phyloP scores from a whole-genome alignment of 2,329 filamentous ascomycete genomes.

The Xylaria digitata region DNA sequence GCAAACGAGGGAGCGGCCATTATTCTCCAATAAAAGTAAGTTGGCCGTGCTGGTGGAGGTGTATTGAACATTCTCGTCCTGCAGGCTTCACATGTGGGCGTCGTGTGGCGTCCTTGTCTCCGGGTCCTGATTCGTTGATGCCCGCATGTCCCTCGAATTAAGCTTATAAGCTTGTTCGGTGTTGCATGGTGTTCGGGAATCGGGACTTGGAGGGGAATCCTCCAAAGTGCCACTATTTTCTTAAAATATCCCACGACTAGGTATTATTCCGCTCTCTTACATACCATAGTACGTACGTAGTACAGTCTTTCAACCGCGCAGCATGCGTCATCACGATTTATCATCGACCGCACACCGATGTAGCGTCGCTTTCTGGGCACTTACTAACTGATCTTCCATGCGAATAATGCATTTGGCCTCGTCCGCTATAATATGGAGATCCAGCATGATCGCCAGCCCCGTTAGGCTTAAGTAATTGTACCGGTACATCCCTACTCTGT shows the following conservation, averaged over 20 bases:
- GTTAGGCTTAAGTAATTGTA: constrained; percentile 8
- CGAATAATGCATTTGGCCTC: constrained; percentile 28
- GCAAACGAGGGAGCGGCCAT: constrained; percentile 10
- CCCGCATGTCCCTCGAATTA: constrained; percentile 39
- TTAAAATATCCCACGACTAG: constrained; percentile 35
- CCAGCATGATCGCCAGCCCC: constrained; percentile 25
- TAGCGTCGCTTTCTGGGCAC: constrained; percentile 20
- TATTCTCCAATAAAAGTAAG: constrained; percentile 18
- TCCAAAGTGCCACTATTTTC: constrained; percentile 33
- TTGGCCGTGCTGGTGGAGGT: constrained; percentile 20
- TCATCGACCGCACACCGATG: constrained; percentile 30
- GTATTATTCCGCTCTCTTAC: constrained; percentile 27
- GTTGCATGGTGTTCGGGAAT: constrained; percentile 38
- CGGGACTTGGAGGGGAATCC: constrained; percentile 31
- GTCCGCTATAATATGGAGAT: constrained; percentile 13
- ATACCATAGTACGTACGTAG: too few relatives aligned
- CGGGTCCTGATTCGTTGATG: constrained; percentile 28
- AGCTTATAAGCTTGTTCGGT: constrained; percentile 40
- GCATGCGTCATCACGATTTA: constrained; percentile 32
- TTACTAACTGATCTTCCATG: constrained; percentile 22
- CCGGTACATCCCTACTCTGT: constrained; percentile 19
- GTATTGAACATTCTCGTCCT: constrained; percentile 32
- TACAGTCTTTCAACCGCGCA: constrained; percentile 24
- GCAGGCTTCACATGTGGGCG: constrained; percentile 35
- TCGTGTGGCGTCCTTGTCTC: constrained; percentile 33